Evolutionary conservation across 768 basidiomycete species (phyloP).

Genomic region (Wakefieldia striispora): DNA sequence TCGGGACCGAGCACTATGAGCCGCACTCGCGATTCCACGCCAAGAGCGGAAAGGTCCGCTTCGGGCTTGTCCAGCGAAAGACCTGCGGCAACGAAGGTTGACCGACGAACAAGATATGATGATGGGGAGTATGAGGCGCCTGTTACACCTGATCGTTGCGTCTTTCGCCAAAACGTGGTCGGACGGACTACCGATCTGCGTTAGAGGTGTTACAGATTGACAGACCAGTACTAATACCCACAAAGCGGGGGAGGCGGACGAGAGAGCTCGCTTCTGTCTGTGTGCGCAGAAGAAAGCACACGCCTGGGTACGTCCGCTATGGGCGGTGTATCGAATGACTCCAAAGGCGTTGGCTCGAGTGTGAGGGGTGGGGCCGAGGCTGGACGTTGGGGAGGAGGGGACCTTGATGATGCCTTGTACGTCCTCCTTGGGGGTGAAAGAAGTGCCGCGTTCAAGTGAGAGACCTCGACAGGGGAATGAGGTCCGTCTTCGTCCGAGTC

Average conservation of each 20-base stretch:
- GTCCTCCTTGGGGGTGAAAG: conserved; percentile 30
- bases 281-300: conserved; percentile 10
- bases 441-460: conserved; percentile 14
- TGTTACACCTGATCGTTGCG: conserved; percentile 67
- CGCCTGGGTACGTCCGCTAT: conserved; percentile 12
- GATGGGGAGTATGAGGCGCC: conserved; percentile 71
- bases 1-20: conserved; percentile 41
- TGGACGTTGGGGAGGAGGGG: conserved; percentile 11
- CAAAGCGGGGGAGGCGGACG: conserved; percentile 63
- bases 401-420: conserved; percentile 21
- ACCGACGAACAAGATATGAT: conserved; percentile 69
- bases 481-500: conserved; percentile 24
- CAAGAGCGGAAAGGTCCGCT: conserved; percentile 58
- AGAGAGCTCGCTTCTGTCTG: conserved; percentile 40
- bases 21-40: conserved; percentile 56
- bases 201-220: not conserved
- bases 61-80: conserved; percentile 61
- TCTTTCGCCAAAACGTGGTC: conserved; percentile 78
- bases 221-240: conserved; percentile 36
- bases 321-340: not conserved
- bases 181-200: conserved; percentile 58
- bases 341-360: not conserved
- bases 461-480: conserved; percentile 25
- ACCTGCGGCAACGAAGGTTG: conserved; percentile 78
- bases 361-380: conserved; percentile 26